Evolutionary conservation across 2,329 filamentous ascomycete genomes (phyloP), one percentile per base, ranked within the genome.

Genomic region (Aspergillus fijiensis): DNA sequence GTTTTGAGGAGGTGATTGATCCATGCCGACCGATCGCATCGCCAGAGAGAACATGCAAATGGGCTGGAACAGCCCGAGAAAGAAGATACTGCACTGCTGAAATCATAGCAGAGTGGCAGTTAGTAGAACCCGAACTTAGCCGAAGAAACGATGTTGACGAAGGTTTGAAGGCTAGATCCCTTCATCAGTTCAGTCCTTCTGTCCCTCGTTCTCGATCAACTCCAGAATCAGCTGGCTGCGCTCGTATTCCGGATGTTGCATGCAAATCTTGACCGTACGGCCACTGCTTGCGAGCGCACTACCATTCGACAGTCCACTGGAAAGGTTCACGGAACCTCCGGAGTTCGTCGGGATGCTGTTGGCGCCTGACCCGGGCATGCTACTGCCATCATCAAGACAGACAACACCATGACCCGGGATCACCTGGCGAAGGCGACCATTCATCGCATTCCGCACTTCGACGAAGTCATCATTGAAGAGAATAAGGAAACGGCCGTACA

Each of bases 401-500:
- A 90, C 88, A 52, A 99, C 92, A 71, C 97, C 93, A 63, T 91
- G 84, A 0, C 95, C 95, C 0, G 92, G 89, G 67, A 99, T 96
- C 60, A 99, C 95, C 79, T 99, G 95, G 69, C 95, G 86, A 64
- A 99, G 76, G 21, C 96, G 85, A 0, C 95, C 95, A 71, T 98
- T 98, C 80, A 97, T 92, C 19, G 95, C 95, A 70, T 99, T 98
- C 57, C 95, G 87, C 56, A 99, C 92, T 79, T 99, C 95, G 51
- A 99, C 92, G 68, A 98, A 99, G 75, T 98, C 94, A 23, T 91
- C 89, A 74, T 97, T 95, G 79, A 98, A 96, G 4, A 99, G 85
- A 7, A 99, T 82, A 4, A 99, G 85, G 74, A 96, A 98, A 60
- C 92, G 89, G 1, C 92, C 93, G 69, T 92, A 96, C 79, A 98